Evolutionary conservation across 2,329 filamentous ascomycete species (phyloP), one percentile per base, ranked within the genome.

Genomic region (Fusarium penzigii): DNA sequence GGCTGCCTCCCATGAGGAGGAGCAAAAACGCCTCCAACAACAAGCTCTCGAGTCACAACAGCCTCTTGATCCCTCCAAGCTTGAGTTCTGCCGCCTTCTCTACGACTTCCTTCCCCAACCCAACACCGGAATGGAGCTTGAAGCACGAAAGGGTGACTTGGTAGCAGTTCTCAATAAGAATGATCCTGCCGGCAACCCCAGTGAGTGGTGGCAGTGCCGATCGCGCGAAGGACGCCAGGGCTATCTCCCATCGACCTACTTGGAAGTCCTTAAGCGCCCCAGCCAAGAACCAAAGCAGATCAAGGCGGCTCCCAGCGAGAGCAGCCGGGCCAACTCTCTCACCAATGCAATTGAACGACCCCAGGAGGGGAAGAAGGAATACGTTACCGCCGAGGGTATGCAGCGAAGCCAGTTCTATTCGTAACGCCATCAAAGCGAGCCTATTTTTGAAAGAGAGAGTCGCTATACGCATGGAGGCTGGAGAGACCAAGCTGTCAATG

Each of bases 151-250:
- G 77, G 93, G 93, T 53, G 94, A 99, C 64, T 85, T 97, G 48
- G 92, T 99, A 14, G 94, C 94, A 25, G 92, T 99, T 1, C 81
- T 99, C 49, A 88, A 87, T 76, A 97, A 97, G 76, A 89, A 85
- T 16, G 94, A 99, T 65, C 94, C 94, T 1, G 84, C 93, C 67
- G 94, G 94, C 41, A 92, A 94, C 64, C 85, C 91, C 5, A 94
- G 89, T 47, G 93, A 99, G 68, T 99, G 94, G 94, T 99, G 94
- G 94, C 86, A 88, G 60, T 99, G 95, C 73, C 84, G 94, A 49
- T 89, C 93, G 13, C 83, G 94, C 55, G 92, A 97, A 68, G 92
- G 92, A 42, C 83, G 91, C 25, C 87, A 96, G 64, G 94, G 94
- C 8, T 99, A 97, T 68, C 80, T 99, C 6, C 94, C 95, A 2